Evolutionary conservation across 1,139 yeast species (phyloP).

Genomic region (Blastobotrys indianensis): DNA sequence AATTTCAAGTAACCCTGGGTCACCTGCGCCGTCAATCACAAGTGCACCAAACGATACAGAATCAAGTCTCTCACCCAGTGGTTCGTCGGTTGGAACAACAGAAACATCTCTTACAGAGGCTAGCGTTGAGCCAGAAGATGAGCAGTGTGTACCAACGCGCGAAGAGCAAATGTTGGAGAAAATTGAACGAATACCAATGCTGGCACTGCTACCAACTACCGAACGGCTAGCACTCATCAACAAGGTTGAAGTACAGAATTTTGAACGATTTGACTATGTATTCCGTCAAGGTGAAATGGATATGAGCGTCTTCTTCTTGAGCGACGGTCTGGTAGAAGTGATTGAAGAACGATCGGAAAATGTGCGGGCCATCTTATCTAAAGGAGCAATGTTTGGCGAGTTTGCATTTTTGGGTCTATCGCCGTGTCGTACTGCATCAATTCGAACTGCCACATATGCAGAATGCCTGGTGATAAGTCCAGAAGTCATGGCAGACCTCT

Average conservation of each 20-base stretch:
- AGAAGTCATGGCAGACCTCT: constrained; percentile 46
- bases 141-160: background rate
- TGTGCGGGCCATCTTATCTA: constrained; percentile 51
- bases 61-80: no score
- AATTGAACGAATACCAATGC: constrained; percentile 8
- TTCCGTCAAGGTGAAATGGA: constrained; percentile 56
- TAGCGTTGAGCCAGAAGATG: no score
- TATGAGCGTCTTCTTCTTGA: constrained; percentile 59
- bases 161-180: background rate
- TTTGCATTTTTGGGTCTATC: constrained; percentile 59
- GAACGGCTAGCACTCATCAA: constrained; percentile 6
- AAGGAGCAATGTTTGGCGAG: constrained; percentile 71
- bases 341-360: constrained; percentile 39
- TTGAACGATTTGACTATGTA: constrained; percentile 42
- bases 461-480: constrained; percentile 57
- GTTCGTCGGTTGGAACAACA: no score
- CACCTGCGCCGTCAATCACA: background rate
- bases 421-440: constrained; percentile 52
- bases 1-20: background rate
- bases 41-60: no score
- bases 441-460: constrained; percentile 53
- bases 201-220: constrained; percentile 9
- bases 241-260: background rate
- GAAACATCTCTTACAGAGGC: no score
- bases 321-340: constrained; percentile 67